Evolutionary conservation across 2,329 filamentous ascomycete species (phyloP).

Genomic region (Emmonsiellopsis sp.): DNA sequence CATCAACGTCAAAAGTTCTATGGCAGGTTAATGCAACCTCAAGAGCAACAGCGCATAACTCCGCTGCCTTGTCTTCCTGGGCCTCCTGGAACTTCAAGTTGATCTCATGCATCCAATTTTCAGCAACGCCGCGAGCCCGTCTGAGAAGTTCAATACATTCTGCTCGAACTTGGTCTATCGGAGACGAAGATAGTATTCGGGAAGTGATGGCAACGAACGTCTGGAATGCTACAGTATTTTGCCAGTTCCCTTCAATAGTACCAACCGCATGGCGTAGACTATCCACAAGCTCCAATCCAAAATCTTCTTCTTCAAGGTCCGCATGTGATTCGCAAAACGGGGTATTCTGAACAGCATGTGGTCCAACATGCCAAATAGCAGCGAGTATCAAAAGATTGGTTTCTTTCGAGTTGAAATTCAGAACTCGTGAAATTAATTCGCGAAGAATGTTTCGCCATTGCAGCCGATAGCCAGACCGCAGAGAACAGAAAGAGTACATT

Average conservation of each 20-base stretch:
- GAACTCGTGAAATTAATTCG: conserved; percentile 38
- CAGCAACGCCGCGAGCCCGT: conserved; percentile 23
- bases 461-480: conserved; percentile 41
- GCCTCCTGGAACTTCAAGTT: conserved; percentile 16
- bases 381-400: conserved; percentile 43
- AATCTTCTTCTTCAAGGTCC: conserved; percentile 17
- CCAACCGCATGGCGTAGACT: conserved; percentile 23
- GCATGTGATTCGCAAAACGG: conserved; percentile 15
- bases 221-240: conserved; percentile 35
- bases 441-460: conserved; percentile 50
- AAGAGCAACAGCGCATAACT: conserved; percentile 26
- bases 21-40: conserved; percentile 37
- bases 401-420: conserved; percentile 45
- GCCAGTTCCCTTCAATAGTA: conserved; percentile 44
- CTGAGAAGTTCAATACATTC: conserved; percentile 25
- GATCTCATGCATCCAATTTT: conserved; percentile 35
- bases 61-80: conserved; percentile 19
- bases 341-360: conserved; percentile 5
- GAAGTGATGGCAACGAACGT: conserved; percentile 33
- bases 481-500: conserved; percentile 41
- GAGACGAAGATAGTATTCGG: conserved; percentile 37
- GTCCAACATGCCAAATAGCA: conserved; percentile 41
- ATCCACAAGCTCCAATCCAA: conserved; percentile 22
- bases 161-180: conserved; percentile 11
- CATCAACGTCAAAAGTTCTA: conserved; percentile 39